phyloP scores from a whole-genome alignment of 164 flowering plant genomes.

The Dillenia turbinata region DNA sequence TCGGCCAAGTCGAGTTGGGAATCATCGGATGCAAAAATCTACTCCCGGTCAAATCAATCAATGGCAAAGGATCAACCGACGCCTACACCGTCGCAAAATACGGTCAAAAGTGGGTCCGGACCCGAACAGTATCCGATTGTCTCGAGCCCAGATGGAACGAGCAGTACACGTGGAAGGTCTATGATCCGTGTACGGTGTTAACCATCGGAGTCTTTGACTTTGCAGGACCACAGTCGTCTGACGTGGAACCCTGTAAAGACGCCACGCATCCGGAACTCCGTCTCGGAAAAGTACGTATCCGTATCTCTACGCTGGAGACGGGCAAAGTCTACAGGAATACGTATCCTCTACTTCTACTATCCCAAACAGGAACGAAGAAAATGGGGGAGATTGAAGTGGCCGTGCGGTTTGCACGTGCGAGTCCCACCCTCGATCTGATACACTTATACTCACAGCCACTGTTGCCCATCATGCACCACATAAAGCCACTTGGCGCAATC shows the following conservation, averaged over 20 bases:
- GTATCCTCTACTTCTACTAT: slow-evolving; percentile 52
- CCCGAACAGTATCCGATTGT: slow-evolving; percentile 59
- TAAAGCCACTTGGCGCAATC: slow-evolving; percentile 57
- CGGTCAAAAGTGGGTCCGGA: slow-evolving; percentile 84
- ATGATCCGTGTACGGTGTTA: slow-evolving; percentile 82
- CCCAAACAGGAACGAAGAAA: slow-evolving; percentile 47
- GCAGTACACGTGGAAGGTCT: slow-evolving; percentile 91
- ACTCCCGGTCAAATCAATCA: slow-evolving; percentile 58
- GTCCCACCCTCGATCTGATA: slow-evolving; percentile 51
- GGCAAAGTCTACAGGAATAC: slow-evolving; percentile 55
- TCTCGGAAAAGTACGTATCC: slow-evolving; percentile 81
- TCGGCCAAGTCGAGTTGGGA: slow-evolving; percentile 79
- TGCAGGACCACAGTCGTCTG: slow-evolving; percentile 25
- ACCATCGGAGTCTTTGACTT: slow-evolving; percentile 73
- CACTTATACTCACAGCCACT: slow-evolving; percentile 70
- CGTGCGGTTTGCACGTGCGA: slow-evolving; percentile 45
- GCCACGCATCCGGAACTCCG: slow-evolving; percentile 47
- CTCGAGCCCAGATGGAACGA: slow-evolving; percentile 88
- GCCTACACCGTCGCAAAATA: slow-evolving; percentile 86
- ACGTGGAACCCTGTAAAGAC: slow-evolving; percentile 28
- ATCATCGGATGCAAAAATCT: slow-evolving; percentile 67
- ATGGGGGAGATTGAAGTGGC: slow-evolving; percentile 87
- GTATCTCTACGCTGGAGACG: slow-evolving; percentile 65
- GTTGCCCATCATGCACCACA: slow-evolving; percentile 80
- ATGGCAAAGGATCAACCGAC: slow-evolving; percentile 68